Evolutionary conservation across 805 yeast genomes (phyloP), one percentile per base, ranked within the genome.

Genomic region (Lachancea dasiensis): DNA sequence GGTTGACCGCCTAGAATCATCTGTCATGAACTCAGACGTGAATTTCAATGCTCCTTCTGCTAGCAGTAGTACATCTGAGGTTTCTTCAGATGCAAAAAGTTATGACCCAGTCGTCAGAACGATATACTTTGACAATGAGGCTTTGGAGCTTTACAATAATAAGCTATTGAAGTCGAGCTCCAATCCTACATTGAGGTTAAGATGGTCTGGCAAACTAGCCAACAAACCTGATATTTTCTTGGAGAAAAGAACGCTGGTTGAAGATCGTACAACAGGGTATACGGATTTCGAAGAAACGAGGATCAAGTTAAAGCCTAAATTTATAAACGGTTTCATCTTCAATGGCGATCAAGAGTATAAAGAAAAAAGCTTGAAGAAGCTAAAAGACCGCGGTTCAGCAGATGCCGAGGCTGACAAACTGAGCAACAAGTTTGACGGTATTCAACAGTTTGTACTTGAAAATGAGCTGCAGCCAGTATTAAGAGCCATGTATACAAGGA

Each of bases 191-290:
- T 65, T 90, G 43, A 73, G 97, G 53, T 69, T 90, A 48, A 76
- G 90, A 59, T 90, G 97, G 97, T 75, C 86, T 40, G 97, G 97
- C 18, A 79, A 78, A 50, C 71, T 92, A 41, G 60, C 64, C 40
- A 82, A 82, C 41, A 80, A 81, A 50, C 84, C 92, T 6, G 94
- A 84, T 40, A 75, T 92, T 39, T 72, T 75, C 39, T 60, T 90
- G 47, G 98, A 90, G 63, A 81, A 84, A 68, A 86, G 83, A 61
- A 72, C 70, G 38, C 80, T 79, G 45, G 81, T 81, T 51, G 72
- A 72, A 41, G 56, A 65, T 25, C 29, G 41, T 15, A 68, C 64
- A 45, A 63, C 69, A 5, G 68, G 68, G 25, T 59, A 55, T 24
- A 71, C 77, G 31, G 73, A 72, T 37, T 72, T 74, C 51, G 73